phyloP scores from a whole-genome alignment of 257 asterid species.

The Mentha longifolia region DNA sequence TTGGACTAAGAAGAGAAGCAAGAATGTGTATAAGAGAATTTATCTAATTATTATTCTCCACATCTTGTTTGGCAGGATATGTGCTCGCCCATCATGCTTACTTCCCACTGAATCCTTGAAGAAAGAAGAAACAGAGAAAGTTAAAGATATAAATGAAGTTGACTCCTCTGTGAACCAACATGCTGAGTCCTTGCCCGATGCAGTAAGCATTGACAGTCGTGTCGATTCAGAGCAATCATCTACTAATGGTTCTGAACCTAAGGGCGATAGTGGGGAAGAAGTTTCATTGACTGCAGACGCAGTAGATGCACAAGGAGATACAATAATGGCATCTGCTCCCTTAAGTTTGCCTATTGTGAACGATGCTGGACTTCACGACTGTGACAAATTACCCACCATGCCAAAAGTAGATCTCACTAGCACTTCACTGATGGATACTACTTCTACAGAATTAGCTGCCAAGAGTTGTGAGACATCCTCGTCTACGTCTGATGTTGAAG shows the following conservation, averaged over 20 bases:
- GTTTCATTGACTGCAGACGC: slow-evolving; percentile 25
- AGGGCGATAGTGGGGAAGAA: slow-evolving; percentile 39
- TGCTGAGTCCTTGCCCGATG: slow-evolving; percentile 40
- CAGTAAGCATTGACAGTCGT: slow-evolving; percentile 35
- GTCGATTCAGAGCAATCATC: slow-evolving; percentile 43
- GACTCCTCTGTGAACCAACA: slow-evolving; percentile 39
- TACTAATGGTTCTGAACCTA: slow-evolving; percentile 32
- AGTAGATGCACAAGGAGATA: slow-evolving; percentile 38
- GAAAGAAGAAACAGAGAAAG: slow-evolving; percentile 44
- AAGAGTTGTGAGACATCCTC: slow-evolving; percentile 18
- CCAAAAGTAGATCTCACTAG: slow-evolving; percentile 30
- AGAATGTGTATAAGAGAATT: not conserved
- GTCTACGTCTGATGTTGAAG: slow-evolving; percentile 41
- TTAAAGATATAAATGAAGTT: slow-evolving; percentile 38
- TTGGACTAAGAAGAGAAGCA: slow-evolving; percentile 1
- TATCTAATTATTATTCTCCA: not conserved
- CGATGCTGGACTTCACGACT: slow-evolving; percentile 41
- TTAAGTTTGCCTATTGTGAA: slow-evolving; percentile 37
- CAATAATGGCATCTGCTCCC: slow-evolving; percentile 38
- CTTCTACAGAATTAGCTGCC: slow-evolving; percentile 12
- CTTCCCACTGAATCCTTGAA: slow-evolving; percentile 52
- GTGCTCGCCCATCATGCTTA: slow-evolving; percentile 66
- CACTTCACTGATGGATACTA: slow-evolving; percentile 15
- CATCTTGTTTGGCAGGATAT: slow-evolving; percentile 50
- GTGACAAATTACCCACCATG: slow-evolving; percentile 24